A percentile compares a stretch with the other conserved stretches of the same genome.
Conservation (phyloP, 1,284 basidiomycete species). For the Polyporus tsugae region DNA sequence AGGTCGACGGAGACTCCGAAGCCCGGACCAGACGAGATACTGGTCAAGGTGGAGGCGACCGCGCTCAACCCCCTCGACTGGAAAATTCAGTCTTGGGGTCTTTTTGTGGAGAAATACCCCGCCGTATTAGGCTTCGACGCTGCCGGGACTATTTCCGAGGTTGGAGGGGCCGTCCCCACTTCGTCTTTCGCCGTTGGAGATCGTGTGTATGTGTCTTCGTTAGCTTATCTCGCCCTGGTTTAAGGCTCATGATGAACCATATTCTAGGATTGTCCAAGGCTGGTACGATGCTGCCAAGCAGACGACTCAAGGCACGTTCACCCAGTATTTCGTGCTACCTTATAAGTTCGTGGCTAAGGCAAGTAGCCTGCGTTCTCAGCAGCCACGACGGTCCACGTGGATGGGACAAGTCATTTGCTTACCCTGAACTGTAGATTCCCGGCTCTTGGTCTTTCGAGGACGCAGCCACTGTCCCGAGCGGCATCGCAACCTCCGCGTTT, state of each 20-base stretch:
- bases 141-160: slow-evolving; percentile 48
- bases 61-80: slow-evolving; percentile 54
- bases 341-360: slow-evolving; percentile 26
- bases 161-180: slow-evolving; percentile 45
- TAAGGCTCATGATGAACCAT: background rate
- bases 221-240: background rate
- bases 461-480: slow-evolving; percentile 32
- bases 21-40: slow-evolving; percentile 48
- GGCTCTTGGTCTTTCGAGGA: slow-evolving; percentile 30
- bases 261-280: background rate
- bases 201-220: slow-evolving; percentile 46
- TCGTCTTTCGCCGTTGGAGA: slow-evolving; percentile 49
- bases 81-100: slow-evolving; percentile 47
- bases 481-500: slow-evolving; percentile 30
- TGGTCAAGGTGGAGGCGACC: slow-evolving; percentile 49
- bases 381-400: background rate
- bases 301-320: background rate
- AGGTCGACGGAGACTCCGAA: slow-evolving; percentile 32
- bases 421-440: slow-evolving; percentile 2
- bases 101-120: slow-evolving; percentile 45
- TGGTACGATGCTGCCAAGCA: background rate
- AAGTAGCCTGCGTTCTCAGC: background rate
- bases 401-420: no score
- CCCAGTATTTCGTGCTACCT: slow-evolving; percentile 32
- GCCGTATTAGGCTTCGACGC: slow-evolving; percentile 57